Conservation (phyloP, 768 basidiomycete species). For the Pisolithus tinctorius region DNA sequence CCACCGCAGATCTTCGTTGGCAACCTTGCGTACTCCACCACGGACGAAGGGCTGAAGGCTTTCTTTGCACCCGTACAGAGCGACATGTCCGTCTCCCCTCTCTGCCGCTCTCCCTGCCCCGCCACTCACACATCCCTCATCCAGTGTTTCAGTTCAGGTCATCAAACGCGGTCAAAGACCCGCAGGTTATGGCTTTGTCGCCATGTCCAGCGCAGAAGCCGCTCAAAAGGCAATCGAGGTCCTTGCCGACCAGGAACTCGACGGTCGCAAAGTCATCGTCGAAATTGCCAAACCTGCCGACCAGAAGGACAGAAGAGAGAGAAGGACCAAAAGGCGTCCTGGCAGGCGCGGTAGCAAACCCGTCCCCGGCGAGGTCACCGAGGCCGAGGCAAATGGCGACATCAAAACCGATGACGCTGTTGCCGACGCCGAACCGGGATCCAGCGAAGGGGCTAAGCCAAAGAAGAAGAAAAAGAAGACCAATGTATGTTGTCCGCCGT, state of each 20-base stretch:
- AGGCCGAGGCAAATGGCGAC: conserved; percentile 84
- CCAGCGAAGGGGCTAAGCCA: conserved; percentile 55
- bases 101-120: not conserved
- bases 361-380: conserved; percentile 83
- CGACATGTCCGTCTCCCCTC: conserved; percentile 67
- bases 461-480: conserved; percentile 80
- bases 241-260: conserved; percentile 85
- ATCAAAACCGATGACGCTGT: conserved; percentile 47
- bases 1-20: conserved; percentile 78
- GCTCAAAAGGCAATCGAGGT: conserved; percentile 79
- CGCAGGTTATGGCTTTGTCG: conserved; percentile 91
- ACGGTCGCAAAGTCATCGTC: conserved; percentile 82
- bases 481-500: conserved; percentile 30
- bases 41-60: conserved; percentile 91
- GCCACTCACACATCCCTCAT: conserved; percentile 11
- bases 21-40: conserved; percentile 91
- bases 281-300: conserved; percentile 90
- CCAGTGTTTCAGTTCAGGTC: conserved; percentile 75
- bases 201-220: conserved; percentile 72
- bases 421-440: conserved; percentile 38
- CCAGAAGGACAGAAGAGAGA: conserved; percentile 79
- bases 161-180: conserved; percentile 81
- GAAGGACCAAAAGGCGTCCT: conserved; percentile 70
- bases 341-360: conserved; percentile 84
- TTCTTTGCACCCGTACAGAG: conserved; percentile 84